Evolutionary conservation across 495 filamentous ascomycete species (phyloP), one percentile per base, ranked within the genome.

Genomic region (Aspergillus cavernicola): DNA sequence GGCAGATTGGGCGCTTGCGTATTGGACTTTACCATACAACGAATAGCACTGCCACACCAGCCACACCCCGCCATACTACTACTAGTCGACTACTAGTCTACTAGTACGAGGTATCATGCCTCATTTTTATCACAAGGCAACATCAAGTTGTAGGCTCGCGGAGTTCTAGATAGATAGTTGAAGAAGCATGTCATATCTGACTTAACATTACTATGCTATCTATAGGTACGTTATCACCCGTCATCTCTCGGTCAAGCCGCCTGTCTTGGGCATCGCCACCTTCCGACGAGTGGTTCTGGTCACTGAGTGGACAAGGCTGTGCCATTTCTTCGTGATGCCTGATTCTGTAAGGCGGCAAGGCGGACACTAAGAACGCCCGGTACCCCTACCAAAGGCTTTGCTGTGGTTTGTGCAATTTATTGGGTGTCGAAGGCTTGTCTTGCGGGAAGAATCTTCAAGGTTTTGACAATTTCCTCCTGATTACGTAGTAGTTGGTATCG

Each of bases 191-290:
- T 33, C 9, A 10, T 13, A 10, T 11, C 26, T 29, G 5, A 29
- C 9, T 33, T 33, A 3, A 11, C 12, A n/a, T n/a, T 3, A 33
- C 7, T 33, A 10, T 3, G 31, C 12, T 33, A 20, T 20, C 37
- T 23, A n/a, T 20, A 40, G 0, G 16, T n/a, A 26, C 10, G 24
- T 4, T 9, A 13, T 33, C 31, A 7, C 9, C 31, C 11, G 31
- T 33, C 31, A 33, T 7, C 31, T 13, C 31, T 13, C 26, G 9
- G 26, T 29, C 31, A 33, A n/a, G 3, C 11, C 31, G 31, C 12
- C 15, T 10, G 22, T 7, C 26, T 32, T 7, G 24, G 42, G 45
- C 32, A 38, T 50, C 33, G 53, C 53, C 53, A 56, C 53, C 40
- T 38, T 18, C 35, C 45, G 20, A 16, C 33, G 31, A 38, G 29